Base-by-base conservation (phyloP, 805 yeast species). In the Metschnikowia matae region DNA sequence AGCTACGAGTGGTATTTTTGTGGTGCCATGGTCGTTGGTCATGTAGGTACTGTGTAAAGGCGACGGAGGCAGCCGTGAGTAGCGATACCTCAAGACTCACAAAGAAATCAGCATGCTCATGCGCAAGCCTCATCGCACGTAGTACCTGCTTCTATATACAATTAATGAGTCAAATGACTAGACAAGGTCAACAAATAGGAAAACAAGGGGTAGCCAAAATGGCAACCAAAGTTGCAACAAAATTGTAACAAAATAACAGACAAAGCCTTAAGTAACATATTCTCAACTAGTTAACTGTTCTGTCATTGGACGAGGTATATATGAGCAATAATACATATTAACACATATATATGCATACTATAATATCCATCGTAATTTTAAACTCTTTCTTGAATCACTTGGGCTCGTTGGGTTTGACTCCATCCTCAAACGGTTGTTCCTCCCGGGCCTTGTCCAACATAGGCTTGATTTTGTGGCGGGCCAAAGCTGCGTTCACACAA, bases 401-500 rank as follows among this genome's bases (percentile, higher is more conserved):
- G 35, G 37, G 4, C 6, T 39, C 48, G 6, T 17, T 41, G 21
- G 48, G 14, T 20, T 46, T 40, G 35, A 44, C 38, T 4, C 46
- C 49, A 20, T 55, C 51, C 14, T 46, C 47, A 60, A 90, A 90
- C 1, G 96, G 96, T 26, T 92, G 92, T 57, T 90, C 96, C 53
- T 85, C 84, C 57, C 95, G 78, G 0, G 96, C 96, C 55, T 89
- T 91, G 56, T 89, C 96, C 48, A 90, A 72, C 80, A 87, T 85
- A 4, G 89, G 85, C 62, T 85, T 80, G 60, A 90, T 84, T 23
- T 91, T 94, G 60, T 84, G 85, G 50, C 80, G 81, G 23, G 84
- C 81, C 56, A 90, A 71, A 36, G 82, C 81, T 1, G 71, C 80
- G 58, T 89, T 85, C 29, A 94, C 84, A 70, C 99, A 94, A n/a